phyloP scores from a whole-genome alignment of 176 grass and related monocot species.

The Calamus simplicifolius region DNA sequence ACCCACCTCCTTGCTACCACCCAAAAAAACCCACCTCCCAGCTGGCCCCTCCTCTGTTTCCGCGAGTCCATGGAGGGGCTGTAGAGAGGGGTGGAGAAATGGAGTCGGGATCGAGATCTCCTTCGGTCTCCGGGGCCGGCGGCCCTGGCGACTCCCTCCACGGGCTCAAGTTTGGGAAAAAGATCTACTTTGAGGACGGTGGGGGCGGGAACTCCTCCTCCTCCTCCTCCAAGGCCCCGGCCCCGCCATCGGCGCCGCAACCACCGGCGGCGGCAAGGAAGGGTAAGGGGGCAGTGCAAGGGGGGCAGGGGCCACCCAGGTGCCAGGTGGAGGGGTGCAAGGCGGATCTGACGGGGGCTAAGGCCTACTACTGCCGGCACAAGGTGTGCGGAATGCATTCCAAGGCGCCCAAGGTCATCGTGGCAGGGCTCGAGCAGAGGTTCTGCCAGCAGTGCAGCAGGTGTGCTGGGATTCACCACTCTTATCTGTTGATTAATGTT shows the following conservation, averaged over 20 bases:
- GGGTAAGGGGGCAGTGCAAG: not conserved
- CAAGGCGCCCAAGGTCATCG: constrained; percentile 50
- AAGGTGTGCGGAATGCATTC: constrained; percentile 68
- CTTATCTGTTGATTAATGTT: not conserved
- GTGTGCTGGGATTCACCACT: constrained; percentile 6
- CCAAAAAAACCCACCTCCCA: not conserved
- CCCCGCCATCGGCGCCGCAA: not conserved
- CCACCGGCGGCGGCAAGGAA: not conserved
- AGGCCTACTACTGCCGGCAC: constrained; percentile 73
- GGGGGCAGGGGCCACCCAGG: constrained; percentile 4
- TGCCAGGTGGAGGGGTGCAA: constrained; percentile 77
- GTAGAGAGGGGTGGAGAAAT: not conserved
- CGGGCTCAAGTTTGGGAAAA: constrained; percentile 1
- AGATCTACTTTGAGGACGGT: constrained; percentile 1
- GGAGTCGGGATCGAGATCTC: not conserved
- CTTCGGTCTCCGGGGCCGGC: not conserved
- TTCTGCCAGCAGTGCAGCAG: constrained; percentile 91
- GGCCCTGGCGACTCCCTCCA: not conserved
- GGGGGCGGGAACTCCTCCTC: constrained; percentile 5
- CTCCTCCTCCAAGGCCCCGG: not conserved
- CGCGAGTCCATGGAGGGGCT: not conserved
- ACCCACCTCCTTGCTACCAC: not conserved
- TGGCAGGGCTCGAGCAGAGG: constrained; percentile 56
- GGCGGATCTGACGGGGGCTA: constrained; percentile 57
- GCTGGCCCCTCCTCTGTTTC: not conserved